Conservation (phyloP, 108 stramenopile species). For the Asterionellopsis glacialis region DNA sequence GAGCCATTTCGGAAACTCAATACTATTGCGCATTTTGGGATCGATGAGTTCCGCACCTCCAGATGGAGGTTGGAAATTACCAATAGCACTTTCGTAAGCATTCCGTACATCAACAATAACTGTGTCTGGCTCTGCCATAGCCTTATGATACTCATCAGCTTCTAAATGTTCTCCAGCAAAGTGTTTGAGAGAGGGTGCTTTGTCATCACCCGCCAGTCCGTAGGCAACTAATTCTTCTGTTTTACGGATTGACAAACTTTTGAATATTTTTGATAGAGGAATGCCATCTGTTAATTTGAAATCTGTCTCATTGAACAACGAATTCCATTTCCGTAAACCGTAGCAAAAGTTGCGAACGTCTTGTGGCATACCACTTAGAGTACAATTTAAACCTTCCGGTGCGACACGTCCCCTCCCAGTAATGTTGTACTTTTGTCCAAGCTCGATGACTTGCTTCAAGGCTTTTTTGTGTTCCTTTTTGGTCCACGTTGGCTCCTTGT, state of each 20-base stretch:
- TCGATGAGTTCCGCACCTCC: conserved; percentile 62
- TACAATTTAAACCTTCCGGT: conserved; percentile 77
- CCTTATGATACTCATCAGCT: conserved; percentile 71
- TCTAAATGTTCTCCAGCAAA: conserved; percentile 65
- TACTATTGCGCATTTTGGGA: conserved; percentile 67
- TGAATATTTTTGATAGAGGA: conserved; percentile 49
- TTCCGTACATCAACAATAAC: conserved; percentile 86
- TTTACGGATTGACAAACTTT: conserved; percentile 44
- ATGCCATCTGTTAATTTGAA: conserved; percentile 73
- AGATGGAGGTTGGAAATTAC: conserved; percentile 54
- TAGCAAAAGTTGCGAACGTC: conserved; percentile 47
- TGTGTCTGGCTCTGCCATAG: conserved; percentile 56
- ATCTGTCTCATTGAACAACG: conserved; percentile 56
- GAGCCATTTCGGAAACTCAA: conserved; percentile 78
- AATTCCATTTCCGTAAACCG: conserved; percentile 38
- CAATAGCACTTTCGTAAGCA: conserved; percentile 68
- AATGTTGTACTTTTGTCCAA: conserved; percentile 39
- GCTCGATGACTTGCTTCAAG: conserved; percentile 47
- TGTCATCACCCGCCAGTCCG: conserved; percentile 49
- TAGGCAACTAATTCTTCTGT: conserved; percentile 74
- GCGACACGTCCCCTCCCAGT: conserved; percentile 81
- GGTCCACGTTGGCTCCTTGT: conserved; percentile 55
- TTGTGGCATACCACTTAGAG: conserved; percentile 30
- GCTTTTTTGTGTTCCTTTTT: conserved; percentile 73
- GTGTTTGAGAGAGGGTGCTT: conserved; percentile 49